Evolutionary conservation across 192 early-diverging fungal genomes (phyloP).

Genomic region (Powellomyces hirtus): DNA sequence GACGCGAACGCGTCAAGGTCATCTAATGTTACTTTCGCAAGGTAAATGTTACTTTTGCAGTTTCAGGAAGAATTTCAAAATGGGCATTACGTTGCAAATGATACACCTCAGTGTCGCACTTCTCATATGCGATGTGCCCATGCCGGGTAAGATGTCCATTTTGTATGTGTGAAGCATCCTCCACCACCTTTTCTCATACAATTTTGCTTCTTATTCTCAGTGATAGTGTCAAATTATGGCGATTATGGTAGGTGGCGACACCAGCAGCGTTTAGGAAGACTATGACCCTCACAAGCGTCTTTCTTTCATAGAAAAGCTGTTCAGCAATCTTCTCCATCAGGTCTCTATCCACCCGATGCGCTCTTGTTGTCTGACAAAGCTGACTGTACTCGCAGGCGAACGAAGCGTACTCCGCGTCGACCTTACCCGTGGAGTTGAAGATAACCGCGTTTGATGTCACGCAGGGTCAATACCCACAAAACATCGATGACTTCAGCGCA

Average conservation of each 20-base stretch:
- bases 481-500: slow-evolving; percentile 25
- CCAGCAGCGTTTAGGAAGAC: background rate
- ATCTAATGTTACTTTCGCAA: too few species aligned
- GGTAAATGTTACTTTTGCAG: too few species aligned
- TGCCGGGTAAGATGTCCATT: background rate
- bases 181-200: background rate
- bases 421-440: background rate
- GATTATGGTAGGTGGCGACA: slow-evolving; percentile 24
- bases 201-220: background rate
- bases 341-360: background rate
- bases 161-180: background rate
- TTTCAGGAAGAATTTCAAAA: too few species aligned
- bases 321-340: slow-evolving; percentile 21
- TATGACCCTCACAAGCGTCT: too few species aligned
- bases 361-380: background rate
- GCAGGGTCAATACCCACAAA: slow-evolving; percentile 13
- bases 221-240: slow-evolving; percentile 15
- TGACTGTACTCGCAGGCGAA: background rate
- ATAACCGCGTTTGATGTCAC: slow-evolving; percentile 26
- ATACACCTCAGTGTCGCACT: slow-evolving; percentile 9
- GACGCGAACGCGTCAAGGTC: too few species aligned
- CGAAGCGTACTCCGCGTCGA: background rate
- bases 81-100: background rate
- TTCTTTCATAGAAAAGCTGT: slow-evolving; percentile 10
- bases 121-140: slow-evolving; percentile 20